Percentiles rank a stretch among this genome's conserved stretches.
Conservation (phyloP, 202 grass and related monocot genomes). For the Carex arenaria region DNA sequence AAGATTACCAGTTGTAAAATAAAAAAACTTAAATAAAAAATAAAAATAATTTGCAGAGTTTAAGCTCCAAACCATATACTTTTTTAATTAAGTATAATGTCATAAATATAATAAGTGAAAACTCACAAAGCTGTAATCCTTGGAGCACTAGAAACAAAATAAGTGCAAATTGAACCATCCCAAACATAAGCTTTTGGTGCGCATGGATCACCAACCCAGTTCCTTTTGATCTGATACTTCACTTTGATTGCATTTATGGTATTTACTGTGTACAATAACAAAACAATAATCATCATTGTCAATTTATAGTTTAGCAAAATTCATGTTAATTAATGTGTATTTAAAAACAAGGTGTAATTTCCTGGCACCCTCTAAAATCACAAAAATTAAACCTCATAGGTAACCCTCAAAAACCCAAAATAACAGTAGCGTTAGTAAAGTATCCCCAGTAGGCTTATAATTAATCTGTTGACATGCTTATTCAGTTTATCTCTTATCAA, state of each 20-base stretch:
- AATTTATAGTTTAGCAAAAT: neutral
- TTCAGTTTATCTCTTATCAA: neutral
- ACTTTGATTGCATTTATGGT: constrained; percentile 44
- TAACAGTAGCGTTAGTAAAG: neutral
- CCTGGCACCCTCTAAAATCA: neutral
- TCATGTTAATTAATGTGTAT: neutral
- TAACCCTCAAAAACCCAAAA: neutral
- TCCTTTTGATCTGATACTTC: constrained; percentile 39
- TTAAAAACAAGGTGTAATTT: neutral
- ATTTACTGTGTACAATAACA: constrained; percentile 29
- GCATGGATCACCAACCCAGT: constrained; percentile 62
- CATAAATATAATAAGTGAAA: neutral
- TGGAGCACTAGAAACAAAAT: constrained; percentile 19
- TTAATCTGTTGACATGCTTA: neutral
- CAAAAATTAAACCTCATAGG: neutral
- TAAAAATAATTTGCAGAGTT: neutral
- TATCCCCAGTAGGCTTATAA: neutral
- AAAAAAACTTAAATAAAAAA: neutral
- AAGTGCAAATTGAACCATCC: constrained; percentile 54
- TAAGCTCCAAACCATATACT: neutral
- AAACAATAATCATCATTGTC: neutral
- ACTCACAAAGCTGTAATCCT: constrained; percentile 58
- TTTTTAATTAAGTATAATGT: neutral
- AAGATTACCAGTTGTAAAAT: neutral
- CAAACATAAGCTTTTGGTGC: constrained; percentile 32